Base-by-base conservation (phyloP, 176 grass and related monocot species). In the Luzula sylvatica region DNA sequence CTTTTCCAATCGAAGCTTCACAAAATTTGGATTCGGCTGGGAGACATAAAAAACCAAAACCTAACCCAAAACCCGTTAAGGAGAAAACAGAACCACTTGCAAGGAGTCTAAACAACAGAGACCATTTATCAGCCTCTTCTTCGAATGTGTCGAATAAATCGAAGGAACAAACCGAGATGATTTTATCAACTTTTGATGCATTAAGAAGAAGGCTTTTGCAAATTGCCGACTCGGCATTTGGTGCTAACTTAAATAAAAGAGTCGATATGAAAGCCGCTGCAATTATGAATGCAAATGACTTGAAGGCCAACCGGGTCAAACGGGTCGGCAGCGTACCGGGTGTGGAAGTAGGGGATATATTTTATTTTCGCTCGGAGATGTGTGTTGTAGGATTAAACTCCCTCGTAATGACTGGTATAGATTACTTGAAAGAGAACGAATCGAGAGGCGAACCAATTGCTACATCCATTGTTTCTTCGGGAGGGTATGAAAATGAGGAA, bases 351-450 rank as follows among this genome's bases (percentile, higher is more conserved):
- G 85, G 85, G 1, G 85, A 89, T 74, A 89, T 89, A 50, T 89
- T 89, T 47, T 89, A 89, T 76, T 89, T 83, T 56, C 67, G 85
- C 70, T 83, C 83, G 79, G 85, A 89, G 56, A 54, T 89, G 40
- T 79, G 85, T 45, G 1, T 72, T 53, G 53, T 89, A n/a, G 85
- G 85, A 7, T 73, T 89, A 75, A 70, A 89, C 24, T 65, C 79
- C 49, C 75, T 48, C 16, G 74, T 47, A 27, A 83, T 89, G 79
- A 62, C 55, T 14, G 79, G 85, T 13, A 89, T 89, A 50, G 85
- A 89, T 76, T 78, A 73, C 40, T 79, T 89, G 79, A 32, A 30
- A 28, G 52, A 78, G 55, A 69, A 74, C 74, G 75, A 7, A 58
- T 46, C 47, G 19, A 70, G 48, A 2, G 75, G 79, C 46, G 75